Base-by-base conservation (phyloP, 2,329 filamentous ascomycete genomes). In the Pseudogymnoascus sp. region DNA sequence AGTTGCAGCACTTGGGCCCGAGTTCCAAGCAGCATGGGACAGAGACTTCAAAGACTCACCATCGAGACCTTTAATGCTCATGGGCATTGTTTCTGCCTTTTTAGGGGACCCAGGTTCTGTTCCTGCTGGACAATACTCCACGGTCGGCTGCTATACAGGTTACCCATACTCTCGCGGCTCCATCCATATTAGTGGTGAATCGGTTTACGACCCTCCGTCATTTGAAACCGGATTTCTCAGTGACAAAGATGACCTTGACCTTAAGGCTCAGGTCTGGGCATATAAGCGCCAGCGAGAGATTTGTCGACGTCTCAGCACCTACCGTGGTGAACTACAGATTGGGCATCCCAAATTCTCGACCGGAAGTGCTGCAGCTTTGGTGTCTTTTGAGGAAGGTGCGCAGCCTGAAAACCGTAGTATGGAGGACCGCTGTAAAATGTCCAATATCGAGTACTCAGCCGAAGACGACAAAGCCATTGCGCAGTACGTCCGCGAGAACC, bases 211-310 rank as follows among this genome's bases (percentile, higher is more conserved):
- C 63, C 5, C 41, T 23, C 41, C 41, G 8, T 23, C 21, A 12
- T 87, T 88, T 63, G 78, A 84, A 60, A 75, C 80, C 0, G 85
- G 84, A 6, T 86, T 80, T 71, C 77, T 88, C 33, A 78, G 73
- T 4, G 81, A 87, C 61, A 67, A 74, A 1, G 71, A 84, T n/a
- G 41, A 45, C 12, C 11, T 45, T 25, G 85, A 88, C 68, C 33
- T 87, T 28, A 81, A 81, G 70, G 83, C 80, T 67, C 80, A 83
- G 11, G 67, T 85, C 9, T 88, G 85, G 84, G 79, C 76, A 0
- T 89, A 89, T 75, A 89, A 89, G 72, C 82, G 81, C 67, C 77
- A 79, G n/a, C 83, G 87, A 2, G 85, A 87, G 71, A 80, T 88
- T 61, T 75, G 79, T 21, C 80, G 85, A 2, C 81, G 84, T 12